Base-by-base conservation (phyloP, 257 asterid species). In the Gardenia jasminoides region DNA sequence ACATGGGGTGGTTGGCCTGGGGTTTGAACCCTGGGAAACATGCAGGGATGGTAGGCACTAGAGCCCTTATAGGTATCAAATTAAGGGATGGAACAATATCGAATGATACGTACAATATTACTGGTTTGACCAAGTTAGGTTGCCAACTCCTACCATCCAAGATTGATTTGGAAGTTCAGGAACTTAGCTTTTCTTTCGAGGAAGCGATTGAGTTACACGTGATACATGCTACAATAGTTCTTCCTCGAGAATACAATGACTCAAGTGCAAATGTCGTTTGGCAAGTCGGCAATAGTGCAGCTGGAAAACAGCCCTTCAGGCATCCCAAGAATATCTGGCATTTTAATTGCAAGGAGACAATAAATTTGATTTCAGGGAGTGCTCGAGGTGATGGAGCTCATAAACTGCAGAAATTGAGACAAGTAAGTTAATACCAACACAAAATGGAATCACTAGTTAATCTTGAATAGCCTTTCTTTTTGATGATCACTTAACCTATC, bases 1-100 rank as follows among this genome's bases (percentile, higher is more conserved):
- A 77, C 2, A 56, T 82, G 7, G 90, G 87, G 33, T 92, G 97
- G 97, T 68, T 92, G 3, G 94, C 97, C 0, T 92, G 94, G 97
- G 97, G 97, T 39, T 56, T 92, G 74, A 91, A 91, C 83, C 94
- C 92, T 19, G 85, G 80, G 0, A 11, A 9, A 15, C 82, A 80
- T 17, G 88, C 84, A 26, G 76, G 62, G 44, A 91, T 91, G 97
- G 82, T 80, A 19, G 94, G 90, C 43, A 90, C 97, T 28, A 81
- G 81, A 52, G 93, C 97, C 59, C 83, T 90, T 19, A 84, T 91
- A 44, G 94, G 94, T 20, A 83, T 90, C 85, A 86, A 79, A 79
- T 70, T 31, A 15, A 12, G 3, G 0, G 73, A 85, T 56, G 72
- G 47, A 28, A 44, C 79, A 5, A 28, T 85, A 16, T 67, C 44